A percentile compares a stretch with the other conserved stretches of the same genome.
These are phyloP conservation scores for Alternaria solani DNA, from an alignment of 2,329 filamentous ascomycete genomes.

Conservation along the genomic window DNA sequence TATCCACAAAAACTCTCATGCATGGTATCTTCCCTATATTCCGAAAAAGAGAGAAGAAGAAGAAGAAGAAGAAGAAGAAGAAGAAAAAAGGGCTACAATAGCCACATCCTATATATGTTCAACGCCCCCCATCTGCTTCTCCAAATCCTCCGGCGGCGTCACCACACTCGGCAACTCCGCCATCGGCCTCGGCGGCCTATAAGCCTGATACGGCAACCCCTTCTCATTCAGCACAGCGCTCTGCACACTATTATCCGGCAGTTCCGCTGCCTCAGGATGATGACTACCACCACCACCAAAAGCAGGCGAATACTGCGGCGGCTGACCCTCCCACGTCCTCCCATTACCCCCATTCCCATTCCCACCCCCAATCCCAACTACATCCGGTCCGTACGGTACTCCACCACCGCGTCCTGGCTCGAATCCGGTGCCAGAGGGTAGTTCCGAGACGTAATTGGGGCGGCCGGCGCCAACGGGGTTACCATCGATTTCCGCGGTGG, in stretches of 20 bases:
- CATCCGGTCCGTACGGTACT: conserved; percentile 36
- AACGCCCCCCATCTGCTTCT: conserved; percentile 23
- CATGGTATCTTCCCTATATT: conserved; percentile 3
- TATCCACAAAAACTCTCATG: not conserved
- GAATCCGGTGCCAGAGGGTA: conserved; percentile 41
- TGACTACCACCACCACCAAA: too few relatives aligned
- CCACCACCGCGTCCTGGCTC: conserved; percentile 26
- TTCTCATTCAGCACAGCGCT: conserved; percentile 24
- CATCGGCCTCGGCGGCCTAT: conserved; percentile 32
- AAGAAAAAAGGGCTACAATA: too few relatives aligned
- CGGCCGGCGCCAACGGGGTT: conserved; percentile 40
- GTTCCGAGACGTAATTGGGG: conserved; percentile 41
- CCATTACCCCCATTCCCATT: conserved; percentile 26
- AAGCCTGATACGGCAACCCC: conserved; percentile 33
- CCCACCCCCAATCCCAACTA: conserved; percentile 44
- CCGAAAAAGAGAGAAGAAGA: not conserved
- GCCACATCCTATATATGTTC: too few relatives aligned
- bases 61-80: too few relatives aligned
- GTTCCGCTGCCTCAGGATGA: conserved; percentile 31
- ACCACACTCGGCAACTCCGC: conserved; percentile 29
- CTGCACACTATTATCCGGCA: conserved; percentile 28
- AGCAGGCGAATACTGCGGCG: conserved; percentile 44
- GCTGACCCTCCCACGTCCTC: conserved; percentile 39
- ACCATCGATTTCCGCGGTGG: conserved; percentile 40
- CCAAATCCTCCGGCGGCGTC: conserved; percentile 34